Evolutionary conservation across 768 basidiomycete species (phyloP).

Genomic region (Gymnopilus dilepis): DNA sequence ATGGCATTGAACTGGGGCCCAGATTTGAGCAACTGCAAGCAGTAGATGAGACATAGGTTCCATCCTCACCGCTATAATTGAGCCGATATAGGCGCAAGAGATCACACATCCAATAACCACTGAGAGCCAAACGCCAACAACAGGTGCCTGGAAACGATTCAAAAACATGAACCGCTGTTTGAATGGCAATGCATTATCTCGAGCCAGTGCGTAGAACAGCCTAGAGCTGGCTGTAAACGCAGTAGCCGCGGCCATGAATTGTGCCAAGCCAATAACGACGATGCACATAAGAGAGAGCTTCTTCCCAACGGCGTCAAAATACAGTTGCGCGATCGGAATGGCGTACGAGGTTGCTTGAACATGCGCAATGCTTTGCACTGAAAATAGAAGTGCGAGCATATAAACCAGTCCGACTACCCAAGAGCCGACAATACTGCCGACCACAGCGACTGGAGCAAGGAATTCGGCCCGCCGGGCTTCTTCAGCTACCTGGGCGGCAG

Average conservation of each 20-base stretch:
- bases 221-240: conserved; percentile 64
- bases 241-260: conserved; percentile 60
- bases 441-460: conserved; percentile 61
- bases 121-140: conserved; percentile 59
- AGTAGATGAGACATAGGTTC: background rate
- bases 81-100: conserved; percentile 64
- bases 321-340: conserved; percentile 66
- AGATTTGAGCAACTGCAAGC: background rate
- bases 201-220: conserved; percentile 59
- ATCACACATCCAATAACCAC: conserved; percentile 58
- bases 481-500: conserved; percentile 67
- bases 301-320: conserved; percentile 56
- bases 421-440: conserved; percentile 60
- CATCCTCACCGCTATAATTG: conserved; percentile 51
- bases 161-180: conserved; percentile 53
- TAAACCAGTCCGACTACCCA: conserved; percentile 62
- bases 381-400: conserved; percentile 63
- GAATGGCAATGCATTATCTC: conserved; percentile 57
- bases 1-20: conserved; percentile 56
- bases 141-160: conserved; percentile 59
- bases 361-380: conserved; percentile 54
- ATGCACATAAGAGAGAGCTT: conserved; percentile 55
- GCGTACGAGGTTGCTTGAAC: conserved; percentile 56
- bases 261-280: conserved; percentile 51
- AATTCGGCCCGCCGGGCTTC: conserved; percentile 60